Percentiles rank a stretch among this genome's conserved stretches.
These are phyloP conservation scores for Penicillium sp. DNA, from an alignment of 2,329 filamentous ascomycete genomes.

Conservation along the genomic window DNA sequence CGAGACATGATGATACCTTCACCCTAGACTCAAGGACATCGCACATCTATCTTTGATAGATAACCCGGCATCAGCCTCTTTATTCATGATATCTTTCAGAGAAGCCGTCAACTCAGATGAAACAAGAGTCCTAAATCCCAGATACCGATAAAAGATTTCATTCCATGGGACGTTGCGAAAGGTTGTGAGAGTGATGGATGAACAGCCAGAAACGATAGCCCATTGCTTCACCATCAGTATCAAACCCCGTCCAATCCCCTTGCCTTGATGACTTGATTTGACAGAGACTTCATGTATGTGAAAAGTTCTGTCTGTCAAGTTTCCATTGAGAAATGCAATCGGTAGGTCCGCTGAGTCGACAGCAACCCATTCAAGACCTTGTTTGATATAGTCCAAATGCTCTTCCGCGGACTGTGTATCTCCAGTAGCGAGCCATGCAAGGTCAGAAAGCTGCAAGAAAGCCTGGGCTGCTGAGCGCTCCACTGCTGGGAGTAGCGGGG, in stretches of 20 bases:
- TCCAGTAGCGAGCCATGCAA: neutral
- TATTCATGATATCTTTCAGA: neutral
- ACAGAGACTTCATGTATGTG: neutral
- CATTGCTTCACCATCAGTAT: neutral
- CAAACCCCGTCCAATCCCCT: neutral
- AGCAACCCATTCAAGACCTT: neutral
- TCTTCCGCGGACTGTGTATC: neutral
- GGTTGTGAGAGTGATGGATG: neutral
- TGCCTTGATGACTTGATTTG: neutral
- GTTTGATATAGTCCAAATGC: neutral
- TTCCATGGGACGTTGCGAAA: neutral
- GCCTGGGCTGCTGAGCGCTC: neutral
- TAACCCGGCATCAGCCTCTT: neutral
- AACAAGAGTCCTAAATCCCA: neutral
- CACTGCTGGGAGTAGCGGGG: neutral
- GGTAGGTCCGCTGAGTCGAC: neutral
- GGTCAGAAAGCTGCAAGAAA: neutral
- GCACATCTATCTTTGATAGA: neutral
- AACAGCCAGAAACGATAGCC: neutral
- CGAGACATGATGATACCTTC: neutral
- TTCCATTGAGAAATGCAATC: neutral
- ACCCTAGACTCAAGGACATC: neutral
- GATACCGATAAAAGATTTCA: neutral
- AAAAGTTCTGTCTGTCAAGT: neutral
- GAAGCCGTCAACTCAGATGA: neutral